A percentile compares a stretch with the other conserved stretches of the same genome.
Evolutionary conservation across 495 filamentous ascomycete species (phyloP).

Genomic region (Trichoderma asperelloides): DNA sequence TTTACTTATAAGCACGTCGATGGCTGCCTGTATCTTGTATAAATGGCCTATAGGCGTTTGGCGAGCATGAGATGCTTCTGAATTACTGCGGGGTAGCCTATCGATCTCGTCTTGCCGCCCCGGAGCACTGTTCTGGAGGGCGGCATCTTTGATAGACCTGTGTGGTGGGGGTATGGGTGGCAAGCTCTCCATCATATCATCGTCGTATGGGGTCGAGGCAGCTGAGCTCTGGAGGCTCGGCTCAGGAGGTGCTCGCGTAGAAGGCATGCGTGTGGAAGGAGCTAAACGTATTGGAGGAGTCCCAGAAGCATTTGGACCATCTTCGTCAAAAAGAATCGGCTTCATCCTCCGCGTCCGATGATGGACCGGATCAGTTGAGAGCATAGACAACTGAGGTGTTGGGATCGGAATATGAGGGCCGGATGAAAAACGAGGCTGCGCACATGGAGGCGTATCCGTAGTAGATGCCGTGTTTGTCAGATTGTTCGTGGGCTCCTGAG

Average conservation of each 20-base stretch:
- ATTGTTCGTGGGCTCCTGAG: not conserved
- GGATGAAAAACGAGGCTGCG: not conserved
- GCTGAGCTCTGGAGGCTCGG: not conserved
- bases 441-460: conserved; percentile 5
- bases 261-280: not conserved
- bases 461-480: not conserved
- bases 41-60: not conserved
- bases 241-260: not conserved
- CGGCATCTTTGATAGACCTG: not conserved
- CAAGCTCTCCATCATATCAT: not conserved
- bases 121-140: not conserved
- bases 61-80: not conserved
- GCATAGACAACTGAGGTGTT: not conserved
- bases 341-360: not conserved
- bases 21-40: not conserved
- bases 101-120: not conserved
- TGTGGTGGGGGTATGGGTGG: not conserved
- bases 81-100: not conserved
- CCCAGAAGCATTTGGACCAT: not conserved
- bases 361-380: not conserved
- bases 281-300: not conserved
- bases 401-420: not conserved
- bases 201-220: not conserved
- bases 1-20: not conserved
- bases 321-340: not conserved